phyloP scores from a whole-genome alignment of 2,329 filamentous ascomycete genomes.

The Colletotrichum endophyticum region DNA sequence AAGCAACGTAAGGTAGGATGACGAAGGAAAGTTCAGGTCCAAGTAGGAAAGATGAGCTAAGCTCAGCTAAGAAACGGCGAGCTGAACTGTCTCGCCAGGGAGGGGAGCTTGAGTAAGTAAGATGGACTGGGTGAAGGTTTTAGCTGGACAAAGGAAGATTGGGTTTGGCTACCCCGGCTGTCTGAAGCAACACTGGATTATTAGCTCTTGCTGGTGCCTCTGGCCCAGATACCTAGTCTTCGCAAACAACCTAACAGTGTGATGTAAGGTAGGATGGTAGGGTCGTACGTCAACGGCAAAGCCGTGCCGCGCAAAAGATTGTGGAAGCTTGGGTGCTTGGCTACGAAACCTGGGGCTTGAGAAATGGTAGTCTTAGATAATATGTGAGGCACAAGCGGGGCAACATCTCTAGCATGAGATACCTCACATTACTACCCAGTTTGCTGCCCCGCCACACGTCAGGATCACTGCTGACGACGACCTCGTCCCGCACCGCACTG shows the following conservation, averaged over 20 bases:
- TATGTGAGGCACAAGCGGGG: background rate
- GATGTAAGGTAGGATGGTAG: background rate
- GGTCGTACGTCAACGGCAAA: conserved; percentile 11
- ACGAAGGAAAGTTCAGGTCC: background rate
- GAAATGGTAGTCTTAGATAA: conserved; percentile 6
- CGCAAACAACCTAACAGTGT: background rate
- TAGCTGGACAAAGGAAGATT: background rate
- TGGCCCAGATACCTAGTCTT: background rate
- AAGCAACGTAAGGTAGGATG: background rate
- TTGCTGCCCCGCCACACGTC: conserved; percentile 1
- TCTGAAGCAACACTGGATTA: background rate
- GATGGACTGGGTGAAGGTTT: background rate
- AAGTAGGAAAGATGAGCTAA: background rate
- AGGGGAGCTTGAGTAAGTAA: background rate
- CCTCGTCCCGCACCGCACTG: background rate
- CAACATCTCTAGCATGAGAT: background rate
- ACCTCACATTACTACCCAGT: background rate
- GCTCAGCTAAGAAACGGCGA: background rate
- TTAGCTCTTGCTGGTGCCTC: background rate
- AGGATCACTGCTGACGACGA: conserved; percentile 15
- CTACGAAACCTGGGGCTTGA: background rate
- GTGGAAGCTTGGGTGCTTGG: conserved; percentile 4
- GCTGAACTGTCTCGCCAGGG: background rate
- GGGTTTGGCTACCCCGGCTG: background rate
- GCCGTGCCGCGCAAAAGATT: conserved; percentile 2